phyloP scores from a whole-genome alignment of 495 filamentous ascomycete species.

The Lasiosphaeria hispida region DNA sequence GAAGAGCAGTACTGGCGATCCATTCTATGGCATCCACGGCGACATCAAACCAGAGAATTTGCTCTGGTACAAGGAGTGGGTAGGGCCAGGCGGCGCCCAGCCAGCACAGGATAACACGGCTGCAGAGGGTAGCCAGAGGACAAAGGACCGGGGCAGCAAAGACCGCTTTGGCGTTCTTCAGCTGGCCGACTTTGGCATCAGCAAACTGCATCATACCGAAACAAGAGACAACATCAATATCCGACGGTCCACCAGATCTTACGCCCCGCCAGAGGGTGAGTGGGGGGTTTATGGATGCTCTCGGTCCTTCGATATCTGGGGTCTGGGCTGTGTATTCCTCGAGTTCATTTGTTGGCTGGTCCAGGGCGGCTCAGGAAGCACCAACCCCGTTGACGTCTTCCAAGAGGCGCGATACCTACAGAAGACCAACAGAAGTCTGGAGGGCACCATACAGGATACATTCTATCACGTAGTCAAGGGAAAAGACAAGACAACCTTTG shows the following conservation, averaged over 20 bases:
- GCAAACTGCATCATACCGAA: constrained; percentile 7
- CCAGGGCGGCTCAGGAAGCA: background rate
- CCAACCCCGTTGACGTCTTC: constrained; percentile 1
- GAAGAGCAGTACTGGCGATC: background rate
- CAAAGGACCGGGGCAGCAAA: no score
- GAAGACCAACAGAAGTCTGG: background rate
- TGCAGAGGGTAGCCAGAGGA: background rate
- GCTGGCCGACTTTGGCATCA: constrained; percentile 16
- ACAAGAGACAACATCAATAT: background rate
- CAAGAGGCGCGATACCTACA: background rate
- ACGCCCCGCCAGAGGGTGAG: constrained; percentile 8
- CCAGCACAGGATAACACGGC: no score
- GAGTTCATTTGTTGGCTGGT: constrained; percentile 17
- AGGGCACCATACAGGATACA: constrained; percentile 10
- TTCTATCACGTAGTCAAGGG: constrained; percentile 6
- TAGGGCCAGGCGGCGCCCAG: background rate
- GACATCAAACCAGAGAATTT: constrained; percentile 16
- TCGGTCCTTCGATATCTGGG: constrained; percentile 13
- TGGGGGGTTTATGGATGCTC: background rate
- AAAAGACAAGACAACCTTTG: background rate
- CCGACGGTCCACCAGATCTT: background rate
- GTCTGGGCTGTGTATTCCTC: constrained; percentile 13
- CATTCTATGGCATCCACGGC: constrained; percentile 12
- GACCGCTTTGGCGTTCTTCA: constrained; percentile 6
- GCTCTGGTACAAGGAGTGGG: constrained; percentile 12